Conservation (phyloP, 495 filamentous ascomycete genomes). For the Aspergillus avenaceus region DNA sequence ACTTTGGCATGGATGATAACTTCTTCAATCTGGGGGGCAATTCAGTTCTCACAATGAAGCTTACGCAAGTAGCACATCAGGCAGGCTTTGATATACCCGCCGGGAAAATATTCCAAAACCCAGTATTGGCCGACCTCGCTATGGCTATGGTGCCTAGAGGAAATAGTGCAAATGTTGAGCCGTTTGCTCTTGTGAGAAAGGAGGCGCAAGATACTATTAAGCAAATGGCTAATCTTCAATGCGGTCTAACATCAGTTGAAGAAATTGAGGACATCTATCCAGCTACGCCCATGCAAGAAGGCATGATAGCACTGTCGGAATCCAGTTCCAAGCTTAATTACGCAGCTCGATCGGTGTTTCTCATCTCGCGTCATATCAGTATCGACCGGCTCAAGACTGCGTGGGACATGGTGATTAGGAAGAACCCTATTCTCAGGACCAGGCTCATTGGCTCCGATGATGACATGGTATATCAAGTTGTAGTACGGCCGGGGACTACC, state of each 20-base stretch:
- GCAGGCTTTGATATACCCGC: neutral
- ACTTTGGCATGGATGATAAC: constrained; percentile 15
- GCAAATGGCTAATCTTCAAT: neutral
- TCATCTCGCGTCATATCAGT: neutral
- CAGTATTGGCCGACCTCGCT: neutral
- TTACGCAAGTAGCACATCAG: neutral
- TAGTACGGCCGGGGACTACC: neutral
- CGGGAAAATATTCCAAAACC: neutral
- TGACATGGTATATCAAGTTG: neutral
- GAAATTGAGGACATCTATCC: constrained; percentile 40
- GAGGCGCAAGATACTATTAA: neutral
- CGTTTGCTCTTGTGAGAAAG: neutral
- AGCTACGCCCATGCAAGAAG: constrained; percentile 53
- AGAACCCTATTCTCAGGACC: neutral
- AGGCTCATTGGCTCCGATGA: neutral
- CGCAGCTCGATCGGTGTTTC: neutral
- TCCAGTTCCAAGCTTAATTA: neutral
- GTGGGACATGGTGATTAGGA: neutral
- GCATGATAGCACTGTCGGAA: constrained; percentile 4
- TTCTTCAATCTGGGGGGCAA: constrained; percentile 22
- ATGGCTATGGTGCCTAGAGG: neutral
- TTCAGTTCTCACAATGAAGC: constrained; percentile 18
- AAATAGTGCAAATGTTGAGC: neutral
- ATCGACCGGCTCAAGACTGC: neutral
- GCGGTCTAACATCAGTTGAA: neutral